Base-by-base conservation (phyloP, 1,284 basidiomycete genomes). In the Spongiforma sp. region DNA sequence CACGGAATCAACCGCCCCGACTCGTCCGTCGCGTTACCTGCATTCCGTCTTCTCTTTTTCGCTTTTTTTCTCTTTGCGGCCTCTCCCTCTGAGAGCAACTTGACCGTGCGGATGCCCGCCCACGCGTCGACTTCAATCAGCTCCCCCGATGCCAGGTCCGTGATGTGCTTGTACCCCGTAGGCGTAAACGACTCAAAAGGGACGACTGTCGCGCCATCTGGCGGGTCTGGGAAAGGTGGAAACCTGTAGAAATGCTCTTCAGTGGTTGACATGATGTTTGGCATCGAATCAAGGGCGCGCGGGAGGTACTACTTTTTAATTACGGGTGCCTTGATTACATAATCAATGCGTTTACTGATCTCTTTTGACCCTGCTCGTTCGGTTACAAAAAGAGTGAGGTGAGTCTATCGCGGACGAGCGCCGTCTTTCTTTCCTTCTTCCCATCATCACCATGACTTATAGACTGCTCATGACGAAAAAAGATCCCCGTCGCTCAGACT, bases 171-270 rank as follows among this genome's bases (percentile, higher is more conserved):
- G 68, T 73, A 70, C 80, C 82, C 61, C 76, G 76, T 30, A 24
- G 72, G 30, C 70, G 68, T 63, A 73, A 86, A 87, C 34, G 75
- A 67, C 33, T 72, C 70, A 71, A 86, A 86, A 0, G 83, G 77
- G 28, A 80, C 68, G 67, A 87, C 78, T 24, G 64, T 63, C 39
- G 76, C 78, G 33, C 81, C 81, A 1, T 72, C 69, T 0, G 82
- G 84, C 0, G 73, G 69, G 8, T 54, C 34, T 4, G 84, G 84
- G 69, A 85, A 86, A 1, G 85, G 84, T 3, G 84, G 84, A 63
- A 82, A 85, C 11, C 3, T 56, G n/a, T 46, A 54, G 19, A 37
- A 1, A 1, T 54, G n/a, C 1, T 64, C 62, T 24, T 60, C 52
- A 41, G 6, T 28, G 26, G 30, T 14, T 39, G 57, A 65, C 48